Evolutionary conservation across 164 flowering plant genomes (phyloP).

Genomic region (Pachysandra terminalis): DNA sequence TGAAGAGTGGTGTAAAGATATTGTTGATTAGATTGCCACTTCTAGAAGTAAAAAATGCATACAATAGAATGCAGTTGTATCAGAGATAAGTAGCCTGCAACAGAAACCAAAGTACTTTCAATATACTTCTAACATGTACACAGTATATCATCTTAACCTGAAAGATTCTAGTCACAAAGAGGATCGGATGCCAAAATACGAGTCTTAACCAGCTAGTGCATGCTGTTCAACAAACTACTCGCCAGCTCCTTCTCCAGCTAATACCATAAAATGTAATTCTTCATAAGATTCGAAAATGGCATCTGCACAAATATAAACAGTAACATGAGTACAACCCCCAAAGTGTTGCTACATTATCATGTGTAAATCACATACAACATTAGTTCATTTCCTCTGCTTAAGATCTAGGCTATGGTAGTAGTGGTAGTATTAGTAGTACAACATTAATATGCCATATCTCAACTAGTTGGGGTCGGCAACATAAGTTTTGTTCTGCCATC

Average conservation of each 20-base stretch:
- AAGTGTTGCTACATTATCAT: neutral
- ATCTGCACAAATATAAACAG: slow-evolving; percentile 43
- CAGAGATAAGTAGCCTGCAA: neutral
- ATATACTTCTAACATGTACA: neutral
- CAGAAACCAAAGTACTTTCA: neutral
- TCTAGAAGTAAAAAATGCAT: too few species aligned
- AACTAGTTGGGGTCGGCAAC: too few species aligned
- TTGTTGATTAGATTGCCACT: too few species aligned
- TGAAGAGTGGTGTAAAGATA: too few species aligned
- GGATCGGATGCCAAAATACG: too few species aligned
- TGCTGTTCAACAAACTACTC: neutral
- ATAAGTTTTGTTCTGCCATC: too few species aligned
- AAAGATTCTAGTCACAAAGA: neutral
- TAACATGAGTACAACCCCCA: neutral
- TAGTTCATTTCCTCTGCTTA: neutral
- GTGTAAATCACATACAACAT: neutral
- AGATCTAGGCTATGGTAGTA: neutral
- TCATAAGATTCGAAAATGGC: slow-evolving; percentile 57
- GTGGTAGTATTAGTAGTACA: neutral
- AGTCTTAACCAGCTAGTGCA: neutral
- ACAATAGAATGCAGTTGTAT: too few species aligned
- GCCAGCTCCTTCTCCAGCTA: neutral
- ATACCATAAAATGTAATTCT: neutral
- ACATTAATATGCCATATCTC: too few species aligned
- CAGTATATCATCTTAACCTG: too few species aligned